Evolutionary conservation across 2,329 filamentous ascomycete genomes (phyloP), one percentile per base, ranked within the genome.

Genomic region (Ceratocystis destructans): DNA sequence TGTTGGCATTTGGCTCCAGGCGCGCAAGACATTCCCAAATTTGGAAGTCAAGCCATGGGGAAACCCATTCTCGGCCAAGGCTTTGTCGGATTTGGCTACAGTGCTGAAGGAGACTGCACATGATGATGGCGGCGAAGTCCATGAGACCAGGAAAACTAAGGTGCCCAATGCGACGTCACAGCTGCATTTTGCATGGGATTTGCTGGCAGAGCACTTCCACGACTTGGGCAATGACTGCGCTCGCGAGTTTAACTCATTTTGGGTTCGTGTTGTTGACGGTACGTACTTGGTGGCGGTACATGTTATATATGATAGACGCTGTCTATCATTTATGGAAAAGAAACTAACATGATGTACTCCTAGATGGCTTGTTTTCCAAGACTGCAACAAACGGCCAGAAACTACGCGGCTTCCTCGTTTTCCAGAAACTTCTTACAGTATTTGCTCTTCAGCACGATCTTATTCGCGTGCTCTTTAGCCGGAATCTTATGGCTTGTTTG

Each of bases 361-460:
- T 69, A 93, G 89, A 93, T 73, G 87, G 88, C 7, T 80, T 96
- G 2, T 96, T 97, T 73, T 87, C 89, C 5, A 84, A 87, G 66
- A 85, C 83, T 10, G 87, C 92, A 6, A 95, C 91, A 1, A 86
- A 92, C 55, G 90, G 92, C 71, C 88, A 95, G 66, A 97, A 96
- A 75, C 90, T 90, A 72, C 91, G 90, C 75, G 94, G 94, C 0
- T 93, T 97, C 76, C 85, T 92, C 71, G 82, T 97, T 1, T 90
- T 96, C 72, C 85, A 87, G 71, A 89, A 87, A 72, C 83, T 91
- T 71, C 77, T 96, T 3, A 77, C 81, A 57, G 77, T 78, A 2
- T 75, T 82, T 7, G 77, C 79, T 41, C 79, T 71, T 73, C 83
- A 74, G 25, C 72, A 72, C 20, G 64, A 70, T 66, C 82, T 80